Conservation (phyloP, 805 yeast species). For the Metschnikowia lunata region DNA sequence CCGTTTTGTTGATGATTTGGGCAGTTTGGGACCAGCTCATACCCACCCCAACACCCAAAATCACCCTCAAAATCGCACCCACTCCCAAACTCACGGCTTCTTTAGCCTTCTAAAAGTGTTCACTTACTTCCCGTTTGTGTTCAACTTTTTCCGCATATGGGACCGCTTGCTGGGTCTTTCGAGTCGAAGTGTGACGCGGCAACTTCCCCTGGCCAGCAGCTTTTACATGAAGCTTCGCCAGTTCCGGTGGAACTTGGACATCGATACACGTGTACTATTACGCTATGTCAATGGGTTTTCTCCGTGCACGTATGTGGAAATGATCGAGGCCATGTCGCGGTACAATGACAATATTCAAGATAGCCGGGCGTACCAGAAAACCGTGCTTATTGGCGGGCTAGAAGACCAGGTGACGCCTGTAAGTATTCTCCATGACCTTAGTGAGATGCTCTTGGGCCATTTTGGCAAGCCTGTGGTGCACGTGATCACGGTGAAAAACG, state of each 20-base stretch:
- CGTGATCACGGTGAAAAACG: slow-evolving; percentile 38
- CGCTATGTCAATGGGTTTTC: slow-evolving; percentile 49
- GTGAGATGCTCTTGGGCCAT: slow-evolving; percentile 23
- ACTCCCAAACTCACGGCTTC: slow-evolving; percentile 1
- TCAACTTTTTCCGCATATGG: slow-evolving; percentile 51
- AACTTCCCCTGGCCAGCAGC: slow-evolving; percentile 33
- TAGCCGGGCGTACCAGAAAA: slow-evolving; percentile 34
- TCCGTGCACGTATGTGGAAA: slow-evolving; percentile 41
- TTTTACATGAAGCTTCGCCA: slow-evolving; percentile 49
- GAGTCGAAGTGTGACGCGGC: slow-evolving; percentile 57
- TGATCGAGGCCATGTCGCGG: slow-evolving; percentile 36
- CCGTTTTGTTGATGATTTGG: slow-evolving; percentile 1
- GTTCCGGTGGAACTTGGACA: slow-evolving; percentile 67
- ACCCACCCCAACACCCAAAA: neutral
- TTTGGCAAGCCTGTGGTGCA: slow-evolving; percentile 25
- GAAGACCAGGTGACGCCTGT: slow-evolving; percentile 55
- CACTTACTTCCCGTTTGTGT: slow-evolving; percentile 40
- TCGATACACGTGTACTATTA: slow-evolving; percentile 50
- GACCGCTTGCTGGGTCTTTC: slow-evolving; percentile 62
- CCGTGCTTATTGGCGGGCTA: slow-evolving; percentile 56
- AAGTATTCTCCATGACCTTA: slow-evolving; percentile 27
- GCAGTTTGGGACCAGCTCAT: neutral
- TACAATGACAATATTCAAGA: slow-evolving; percentile 32
- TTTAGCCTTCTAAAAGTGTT: slow-evolving; percentile 25
- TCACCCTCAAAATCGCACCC: slow-evolving; percentile 1